Percentiles rank a stretch among this genome's conserved stretches.
Evolutionary conservation across 176 grass and related monocot species (phyloP).

Genomic region (Cymbopogon citratus): DNA sequence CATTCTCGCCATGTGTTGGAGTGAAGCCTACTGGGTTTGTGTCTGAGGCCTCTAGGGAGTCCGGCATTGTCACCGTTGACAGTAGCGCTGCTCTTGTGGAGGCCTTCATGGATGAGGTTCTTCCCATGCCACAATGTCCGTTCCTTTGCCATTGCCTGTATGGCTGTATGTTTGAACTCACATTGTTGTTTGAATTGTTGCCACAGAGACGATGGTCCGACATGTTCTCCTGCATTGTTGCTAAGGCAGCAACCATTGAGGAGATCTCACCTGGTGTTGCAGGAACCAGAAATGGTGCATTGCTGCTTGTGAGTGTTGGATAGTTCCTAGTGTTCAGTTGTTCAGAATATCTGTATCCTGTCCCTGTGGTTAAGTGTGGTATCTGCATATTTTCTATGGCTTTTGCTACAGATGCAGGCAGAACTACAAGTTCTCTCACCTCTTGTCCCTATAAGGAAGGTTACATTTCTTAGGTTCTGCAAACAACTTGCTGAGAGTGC

Average conservation of each 20-base stretch:
- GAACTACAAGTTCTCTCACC: slow-evolving; percentile 87
- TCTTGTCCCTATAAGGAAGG: slow-evolving; percentile 65
- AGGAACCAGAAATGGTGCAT: slow-evolving; percentile 76
- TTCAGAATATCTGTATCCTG: background rate
- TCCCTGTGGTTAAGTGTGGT: background rate
- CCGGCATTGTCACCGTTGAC: slow-evolving; percentile 46
- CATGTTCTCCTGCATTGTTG: slow-evolving; percentile 84
- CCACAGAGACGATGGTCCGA: slow-evolving; percentile 51
- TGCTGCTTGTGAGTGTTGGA: slow-evolving; percentile 78
- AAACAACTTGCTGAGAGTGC: slow-evolving; percentile 61
- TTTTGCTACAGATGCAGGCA: slow-evolving; percentile 73
- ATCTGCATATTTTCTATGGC: slow-evolving; percentile 5
- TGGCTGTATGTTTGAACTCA: slow-evolving; percentile 22
- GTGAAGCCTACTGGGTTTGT: slow-evolving; percentile 56
- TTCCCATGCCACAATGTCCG: background rate
- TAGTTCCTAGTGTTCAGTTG: background rate
- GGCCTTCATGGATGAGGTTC: slow-evolving; percentile 79
- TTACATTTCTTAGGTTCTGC: slow-evolving; percentile 79
- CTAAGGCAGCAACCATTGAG: slow-evolving; percentile 48
- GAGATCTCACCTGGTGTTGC: slow-evolving; percentile 58
- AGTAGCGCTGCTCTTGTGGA: slow-evolving; percentile 63
- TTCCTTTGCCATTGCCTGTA: slow-evolving; percentile 1
- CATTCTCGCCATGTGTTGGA: slow-evolving; percentile 48
- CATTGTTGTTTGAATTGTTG: slow-evolving; percentile 25
- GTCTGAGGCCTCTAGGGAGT: slow-evolving; percentile 73